Percentiles rank a stretch among this genome's conserved stretches.
Evolutionary conservation across 805 yeast species (phyloP).

Genomic region (Barnettozyma populi): DNA sequence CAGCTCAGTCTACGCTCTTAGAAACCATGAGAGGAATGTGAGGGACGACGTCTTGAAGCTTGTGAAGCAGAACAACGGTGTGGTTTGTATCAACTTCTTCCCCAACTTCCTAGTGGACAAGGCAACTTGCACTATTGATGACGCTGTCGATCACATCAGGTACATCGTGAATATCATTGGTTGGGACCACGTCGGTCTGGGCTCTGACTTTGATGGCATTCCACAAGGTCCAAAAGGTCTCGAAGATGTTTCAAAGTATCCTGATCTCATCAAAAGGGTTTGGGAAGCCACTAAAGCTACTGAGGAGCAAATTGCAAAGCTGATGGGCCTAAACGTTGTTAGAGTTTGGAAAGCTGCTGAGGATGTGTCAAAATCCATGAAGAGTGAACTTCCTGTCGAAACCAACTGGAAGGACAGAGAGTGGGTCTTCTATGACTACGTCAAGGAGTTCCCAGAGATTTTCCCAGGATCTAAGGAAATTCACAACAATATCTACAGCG

Average conservation of each 20-base stretch:
- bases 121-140: constrained; percentile 32
- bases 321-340: constrained; percentile 42
- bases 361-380: constrained; percentile 22
- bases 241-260: constrained; percentile 53
- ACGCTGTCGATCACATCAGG: constrained; percentile 41
- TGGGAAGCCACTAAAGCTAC: constrained; percentile 34
- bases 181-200: constrained; percentile 47
- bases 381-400: constrained; percentile 27
- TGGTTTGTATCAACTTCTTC: constrained; percentile 42
- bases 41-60: constrained; percentile 39
- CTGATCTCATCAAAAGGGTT: constrained; percentile 36
- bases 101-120: constrained; percentile 32
- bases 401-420: constrained; percentile 37
- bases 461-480: constrained; percentile 29
- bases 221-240: constrained; percentile 42
- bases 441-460: constrained; percentile 33
- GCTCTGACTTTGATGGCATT: constrained; percentile 51
- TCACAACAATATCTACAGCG: constrained; percentile 7
- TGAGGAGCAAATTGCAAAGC: constrained; percentile 37
- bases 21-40: constrained; percentile 42
- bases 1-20: constrained; percentile 37
- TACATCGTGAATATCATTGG: constrained; percentile 40
- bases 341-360: constrained; percentile 44
- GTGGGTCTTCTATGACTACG: constrained; percentile 36
- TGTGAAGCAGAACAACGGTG: constrained; percentile 40